These are phyloP conservation scores for Smittium mucronatum DNA, from an alignment of 371 early-diverging fungal genomes.

Conservation along the genomic window DNA sequence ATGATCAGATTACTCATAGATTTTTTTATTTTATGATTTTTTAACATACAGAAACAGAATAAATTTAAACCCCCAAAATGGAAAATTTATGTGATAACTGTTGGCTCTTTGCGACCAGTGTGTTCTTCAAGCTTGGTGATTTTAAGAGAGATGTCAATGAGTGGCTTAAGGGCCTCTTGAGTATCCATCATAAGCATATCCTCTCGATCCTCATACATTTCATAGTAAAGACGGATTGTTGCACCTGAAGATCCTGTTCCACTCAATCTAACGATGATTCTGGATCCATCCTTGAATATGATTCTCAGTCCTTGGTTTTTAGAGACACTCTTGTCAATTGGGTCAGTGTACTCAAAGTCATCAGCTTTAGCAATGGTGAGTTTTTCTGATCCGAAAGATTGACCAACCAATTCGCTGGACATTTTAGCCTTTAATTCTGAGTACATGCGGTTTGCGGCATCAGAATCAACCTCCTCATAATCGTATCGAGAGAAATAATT, in stretches of 20 bases:
- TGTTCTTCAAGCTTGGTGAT: slow-evolving; percentile 60
- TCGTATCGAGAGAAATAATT: slow-evolving; percentile 96
- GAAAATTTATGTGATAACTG: slow-evolving; percentile 88
- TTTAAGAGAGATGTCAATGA: slow-evolving; percentile 72
- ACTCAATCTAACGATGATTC: slow-evolving; percentile 80
- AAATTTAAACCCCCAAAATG: too few relatives aligned
- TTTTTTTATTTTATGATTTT: too few relatives aligned
- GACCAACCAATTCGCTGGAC: slow-evolving; percentile 41
- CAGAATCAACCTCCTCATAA: slow-evolving; percentile 87
- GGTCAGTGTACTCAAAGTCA: slow-evolving; percentile 88
- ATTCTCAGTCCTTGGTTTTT: slow-evolving; percentile 86
- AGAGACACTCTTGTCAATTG: slow-evolving; percentile 76
- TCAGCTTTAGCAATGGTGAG: slow-evolving; percentile 52
- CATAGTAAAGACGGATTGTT: slow-evolving; percentile 90
- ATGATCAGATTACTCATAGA: too few relatives aligned
- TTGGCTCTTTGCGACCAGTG: slow-evolving; percentile 86
- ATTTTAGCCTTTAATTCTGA: slow-evolving; percentile 44
- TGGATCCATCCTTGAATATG: slow-evolving; percentile 76
- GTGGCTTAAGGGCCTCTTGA: slow-evolving; percentile 67
- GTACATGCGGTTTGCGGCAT: slow-evolving; percentile 67
- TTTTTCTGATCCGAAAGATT: slow-evolving; percentile 44
- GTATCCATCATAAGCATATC: slow-evolving; percentile 50
- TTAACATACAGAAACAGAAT: too few relatives aligned
- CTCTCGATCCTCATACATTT: slow-evolving; percentile 63
- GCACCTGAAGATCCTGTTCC: slow-evolving; percentile 95